Conservation (phyloP, 2,329 filamentous ascomycete species). For the Rutstroemia sp. region DNA sequence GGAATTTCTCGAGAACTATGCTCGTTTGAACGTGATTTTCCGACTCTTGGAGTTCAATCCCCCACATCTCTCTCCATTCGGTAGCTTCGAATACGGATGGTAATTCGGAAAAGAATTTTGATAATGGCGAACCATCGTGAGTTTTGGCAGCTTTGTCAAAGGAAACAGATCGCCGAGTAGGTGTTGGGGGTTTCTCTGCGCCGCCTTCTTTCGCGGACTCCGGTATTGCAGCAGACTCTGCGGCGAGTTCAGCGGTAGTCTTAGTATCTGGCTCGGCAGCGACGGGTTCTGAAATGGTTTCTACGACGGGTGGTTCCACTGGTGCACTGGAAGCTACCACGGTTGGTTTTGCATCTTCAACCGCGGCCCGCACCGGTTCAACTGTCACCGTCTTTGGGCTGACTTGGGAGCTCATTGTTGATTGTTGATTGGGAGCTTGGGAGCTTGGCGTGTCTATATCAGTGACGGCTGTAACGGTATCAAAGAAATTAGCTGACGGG, state of each 20-base stretch:
- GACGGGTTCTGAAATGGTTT: background rate
- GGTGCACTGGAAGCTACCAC: background rate
- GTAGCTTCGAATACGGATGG: conserved; percentile 48
- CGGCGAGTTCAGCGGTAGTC: background rate
- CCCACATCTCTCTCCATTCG: conserved; percentile 77
- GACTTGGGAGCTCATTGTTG: background rate
- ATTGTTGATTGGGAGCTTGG: background rate
- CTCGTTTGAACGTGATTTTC: conserved; percentile 61
- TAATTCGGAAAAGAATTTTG: conserved; percentile 51
- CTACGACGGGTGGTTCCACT: background rate
- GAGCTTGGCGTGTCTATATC: background rate
- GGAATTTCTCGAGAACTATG: conserved; percentile 85
- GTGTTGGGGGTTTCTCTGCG: background rate
- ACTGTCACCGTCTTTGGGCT: background rate
- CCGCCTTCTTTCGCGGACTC: background rate
- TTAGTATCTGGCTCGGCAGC: background rate
- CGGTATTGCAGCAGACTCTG: conserved; percentile 2
- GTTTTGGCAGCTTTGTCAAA: conserved; percentile 6
- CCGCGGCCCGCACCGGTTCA: background rate
- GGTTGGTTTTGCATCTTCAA: background rate
- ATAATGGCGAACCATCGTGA: conserved; percentile 33
- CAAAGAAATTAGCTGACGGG: background rate
- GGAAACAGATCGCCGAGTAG: background rate
- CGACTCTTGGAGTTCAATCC: conserved; percentile 52
- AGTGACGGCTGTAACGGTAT: background rate